Conservation (phyloP, 2,329 filamentous ascomycete species). For the Clonostachys solani region DNA sequence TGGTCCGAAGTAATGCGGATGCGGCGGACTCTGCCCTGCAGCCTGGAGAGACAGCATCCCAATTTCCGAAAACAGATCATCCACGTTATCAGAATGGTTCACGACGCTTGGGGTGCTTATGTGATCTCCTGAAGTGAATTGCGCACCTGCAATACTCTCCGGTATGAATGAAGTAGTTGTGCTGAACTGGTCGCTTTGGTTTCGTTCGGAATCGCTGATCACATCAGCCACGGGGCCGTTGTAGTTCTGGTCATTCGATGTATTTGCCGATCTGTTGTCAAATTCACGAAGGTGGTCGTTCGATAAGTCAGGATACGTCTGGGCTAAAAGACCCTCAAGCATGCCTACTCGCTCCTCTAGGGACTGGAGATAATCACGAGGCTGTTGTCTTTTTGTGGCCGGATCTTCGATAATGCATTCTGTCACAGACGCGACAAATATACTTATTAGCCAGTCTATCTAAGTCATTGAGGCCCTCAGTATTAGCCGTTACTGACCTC, state of each 20-base stretch:
- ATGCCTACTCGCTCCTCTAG: conserved; percentile 8
- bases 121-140: background rate
- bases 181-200: background rate
- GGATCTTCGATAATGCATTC: conserved; percentile 28
- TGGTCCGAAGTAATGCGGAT: conserved; percentile 24
- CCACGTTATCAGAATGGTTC: background rate
- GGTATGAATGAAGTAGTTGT: no score
- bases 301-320: background rate
- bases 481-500: background rate
- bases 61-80: conserved; percentile 2
- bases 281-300: background rate
- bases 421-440: conserved; percentile 3
- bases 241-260: background rate
- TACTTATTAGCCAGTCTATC: background rate
- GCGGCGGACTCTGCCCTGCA: conserved; percentile 20
- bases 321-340: background rate
- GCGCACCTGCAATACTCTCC: no score
- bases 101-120: background rate
- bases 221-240: background rate
- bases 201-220: background rate
- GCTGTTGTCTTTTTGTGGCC: conserved; percentile 12
- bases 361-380: conserved; percentile 24
- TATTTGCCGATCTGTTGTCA: no score
- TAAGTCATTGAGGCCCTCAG: background rate
- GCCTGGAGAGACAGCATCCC: conserved; percentile 19